Evolutionary conservation across 2,329 filamentous ascomycete genomes (phyloP).

Genomic region (Ceratocystis eucalypticola): DNA sequence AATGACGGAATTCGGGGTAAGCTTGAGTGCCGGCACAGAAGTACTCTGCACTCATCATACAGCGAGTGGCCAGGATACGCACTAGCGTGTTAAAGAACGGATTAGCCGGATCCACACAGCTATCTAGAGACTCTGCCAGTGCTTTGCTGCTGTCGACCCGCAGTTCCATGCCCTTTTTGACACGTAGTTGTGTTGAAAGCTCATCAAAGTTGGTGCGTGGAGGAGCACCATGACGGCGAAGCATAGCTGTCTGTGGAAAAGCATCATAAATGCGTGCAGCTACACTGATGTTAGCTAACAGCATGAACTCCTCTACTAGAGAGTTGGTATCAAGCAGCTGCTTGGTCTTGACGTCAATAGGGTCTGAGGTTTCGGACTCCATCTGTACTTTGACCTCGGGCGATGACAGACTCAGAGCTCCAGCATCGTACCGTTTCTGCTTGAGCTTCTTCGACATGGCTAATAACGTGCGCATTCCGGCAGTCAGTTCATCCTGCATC

Average conservation of each 20-base stretch:
- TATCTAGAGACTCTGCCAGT: slow-evolving; percentile 84
- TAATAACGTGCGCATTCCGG: slow-evolving; percentile 75
- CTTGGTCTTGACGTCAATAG: slow-evolving; percentile 93
- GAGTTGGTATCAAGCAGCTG: slow-evolving; percentile 90
- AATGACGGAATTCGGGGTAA: slow-evolving; percentile 90
- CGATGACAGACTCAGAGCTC: slow-evolving; percentile 88
- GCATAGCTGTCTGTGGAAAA: slow-evolving; percentile 88
- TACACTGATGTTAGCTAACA: slow-evolving; percentile 92
- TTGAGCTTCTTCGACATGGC: slow-evolving; percentile 84
- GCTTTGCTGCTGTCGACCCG: slow-evolving; percentile 77
- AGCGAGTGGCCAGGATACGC: slow-evolving; percentile 91
- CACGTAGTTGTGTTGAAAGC: slow-evolving; percentile 75
- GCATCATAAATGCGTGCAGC: slow-evolving; percentile 79
- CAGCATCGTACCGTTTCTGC: slow-evolving; percentile 91
- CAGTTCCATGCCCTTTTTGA: slow-evolving; percentile 70
- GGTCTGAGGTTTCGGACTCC: slow-evolving; percentile 78
- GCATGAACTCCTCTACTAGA: slow-evolving; percentile 97
- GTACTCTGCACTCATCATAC: slow-evolving; percentile 99
- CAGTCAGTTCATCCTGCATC: slow-evolving; percentile 77
- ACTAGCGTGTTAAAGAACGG: slow-evolving; percentile 98
- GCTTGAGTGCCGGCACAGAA: slow-evolving; percentile 90
- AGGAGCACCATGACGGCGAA: slow-evolving; percentile 81
- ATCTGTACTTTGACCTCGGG: slow-evolving; percentile 93
- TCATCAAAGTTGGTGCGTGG: slow-evolving; percentile 96
- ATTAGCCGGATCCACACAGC: slow-evolving; percentile 62